Conservation (phyloP, 164 flowering plant species). For the Brasenia schreberi region DNA sequence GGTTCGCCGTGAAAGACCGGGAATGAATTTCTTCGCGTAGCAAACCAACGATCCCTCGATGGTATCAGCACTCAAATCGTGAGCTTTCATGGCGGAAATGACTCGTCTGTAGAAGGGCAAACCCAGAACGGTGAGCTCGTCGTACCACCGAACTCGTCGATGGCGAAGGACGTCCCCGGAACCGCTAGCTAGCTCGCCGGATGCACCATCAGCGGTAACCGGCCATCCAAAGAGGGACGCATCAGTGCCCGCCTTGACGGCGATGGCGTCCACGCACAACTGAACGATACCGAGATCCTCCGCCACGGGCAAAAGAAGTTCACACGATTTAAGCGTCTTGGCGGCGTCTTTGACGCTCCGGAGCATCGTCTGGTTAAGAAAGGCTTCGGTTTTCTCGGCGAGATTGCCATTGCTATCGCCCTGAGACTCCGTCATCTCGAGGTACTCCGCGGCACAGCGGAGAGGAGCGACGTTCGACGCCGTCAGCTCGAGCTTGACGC, state of each 20-base stretch:
- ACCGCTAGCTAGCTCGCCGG: constrained; percentile 8
- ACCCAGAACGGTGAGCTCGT: constrained; percentile 40
- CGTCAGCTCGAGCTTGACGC: constrained; percentile 60
- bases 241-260: constrained; percentile 41
- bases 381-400: constrained; percentile 52
- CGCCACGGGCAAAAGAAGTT: constrained; percentile 36
- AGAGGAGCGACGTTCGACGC: constrained; percentile 51
- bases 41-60: constrained; percentile 49
- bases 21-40: constrained; percentile 56
- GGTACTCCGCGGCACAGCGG: constrained; percentile 69
- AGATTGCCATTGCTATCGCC: constrained; percentile 68
- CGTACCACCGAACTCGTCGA: constrained; percentile 33
- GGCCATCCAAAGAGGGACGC: constrained; percentile 72
- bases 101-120: constrained; percentile 39
- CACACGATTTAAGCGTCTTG: constrained; percentile 51
- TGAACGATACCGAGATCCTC: constrained; percentile 34
- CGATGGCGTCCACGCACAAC: constrained; percentile 54
- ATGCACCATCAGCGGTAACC: constrained; percentile 28
- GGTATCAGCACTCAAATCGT: constrained; percentile 35
- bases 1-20: constrained; percentile 46
- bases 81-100: constrained; percentile 37
- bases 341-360: constrained; percentile 34
- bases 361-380: constrained; percentile 39
- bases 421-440: constrained; percentile 73
- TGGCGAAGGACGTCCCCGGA: not conserved